Percentiles rank a stretch among this genome's conserved stretches.
Conservation (phyloP, 371 early-diverging fungal species). For the Coemansia sp. region DNA sequence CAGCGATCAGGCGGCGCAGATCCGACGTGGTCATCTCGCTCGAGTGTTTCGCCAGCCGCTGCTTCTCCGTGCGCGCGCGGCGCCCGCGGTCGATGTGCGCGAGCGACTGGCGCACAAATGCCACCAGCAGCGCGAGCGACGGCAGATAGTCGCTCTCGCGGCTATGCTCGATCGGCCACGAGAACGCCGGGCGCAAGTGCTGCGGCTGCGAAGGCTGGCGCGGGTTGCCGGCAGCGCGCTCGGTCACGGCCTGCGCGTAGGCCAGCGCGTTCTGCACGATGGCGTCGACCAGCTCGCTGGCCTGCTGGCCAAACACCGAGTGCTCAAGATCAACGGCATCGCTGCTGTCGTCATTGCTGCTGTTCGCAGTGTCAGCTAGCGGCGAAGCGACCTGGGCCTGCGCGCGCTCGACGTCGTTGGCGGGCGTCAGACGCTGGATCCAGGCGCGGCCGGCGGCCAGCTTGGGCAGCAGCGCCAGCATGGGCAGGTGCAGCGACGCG, state of each 20-base stretch:
- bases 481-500: conserved; percentile 37
- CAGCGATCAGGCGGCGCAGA: conserved; percentile 33
- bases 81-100: conserved; percentile 28
- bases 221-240: conserved; percentile 1
- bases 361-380: background rate
- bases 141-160: conserved; percentile 49
- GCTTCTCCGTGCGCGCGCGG: conserved; percentile 29
- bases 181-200: conserved; percentile 48
- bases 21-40: conserved; percentile 42
- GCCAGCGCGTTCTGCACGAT: conserved; percentile 38
- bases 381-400: conserved; percentile 39
- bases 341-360: conserved; percentile 7
- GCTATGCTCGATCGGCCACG: conserved; percentile 51
- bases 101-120: conserved; percentile 38
- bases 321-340: conserved; percentile 14
- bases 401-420: conserved; percentile 52
- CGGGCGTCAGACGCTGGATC: conserved; percentile 28
- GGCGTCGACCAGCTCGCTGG: conserved; percentile 40
- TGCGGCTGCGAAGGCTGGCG: background rate
- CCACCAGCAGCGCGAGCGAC: conserved; percentile 47
- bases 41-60: conserved; percentile 36
- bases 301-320: conserved; percentile 47
- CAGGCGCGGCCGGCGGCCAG: conserved; percentile 26
- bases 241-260: conserved; percentile 44
- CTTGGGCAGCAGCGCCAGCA: conserved; percentile 48